A percentile compares a stretch with the other conserved stretches of the same genome.
These are phyloP conservation scores for Lupinus albus DNA, from an alignment of 306 rosid genomes.

Conservation along the genomic window DNA sequence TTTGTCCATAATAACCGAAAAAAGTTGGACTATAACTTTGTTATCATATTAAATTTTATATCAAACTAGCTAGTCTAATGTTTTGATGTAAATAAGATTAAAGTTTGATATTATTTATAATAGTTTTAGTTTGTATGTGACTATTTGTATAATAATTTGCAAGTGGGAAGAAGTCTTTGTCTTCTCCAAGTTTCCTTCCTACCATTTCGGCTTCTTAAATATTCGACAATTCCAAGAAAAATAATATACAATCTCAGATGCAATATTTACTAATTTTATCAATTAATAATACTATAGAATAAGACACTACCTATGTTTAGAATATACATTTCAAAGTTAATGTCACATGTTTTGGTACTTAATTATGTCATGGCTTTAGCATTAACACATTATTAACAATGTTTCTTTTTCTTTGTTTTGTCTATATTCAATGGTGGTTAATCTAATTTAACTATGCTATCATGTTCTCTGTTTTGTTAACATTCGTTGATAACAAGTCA, in stretches of 20 bases:
- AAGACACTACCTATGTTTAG: constrained; percentile 6
- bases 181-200: constrained; percentile 31
- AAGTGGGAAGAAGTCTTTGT: constrained; percentile 29
- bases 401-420: constrained; percentile 20
- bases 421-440: constrained; percentile 32
- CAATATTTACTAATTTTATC: constrained; percentile 22
- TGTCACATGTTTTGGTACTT: constrained; percentile 35
- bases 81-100: no score
- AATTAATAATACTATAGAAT: no score
- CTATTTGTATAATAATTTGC: background rate
- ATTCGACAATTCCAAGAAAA: constrained; percentile 35
- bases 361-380: constrained; percentile 39
- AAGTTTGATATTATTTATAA: no score
- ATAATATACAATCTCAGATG: constrained; percentile 29
- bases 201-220: constrained; percentile 40
- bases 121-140: background rate
- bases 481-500: constrained; percentile 45
- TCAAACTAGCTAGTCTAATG: no score
- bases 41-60: no score
- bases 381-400: constrained; percentile 15
- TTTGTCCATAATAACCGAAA: no score
- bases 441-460: constrained; percentile 34
- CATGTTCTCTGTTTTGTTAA: constrained; percentile 9
- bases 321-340: constrained; percentile 13
- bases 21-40: no score